Base-by-base conservation (phyloP, 78 protist species). In the Pigoraptor vietnamica region DNA sequence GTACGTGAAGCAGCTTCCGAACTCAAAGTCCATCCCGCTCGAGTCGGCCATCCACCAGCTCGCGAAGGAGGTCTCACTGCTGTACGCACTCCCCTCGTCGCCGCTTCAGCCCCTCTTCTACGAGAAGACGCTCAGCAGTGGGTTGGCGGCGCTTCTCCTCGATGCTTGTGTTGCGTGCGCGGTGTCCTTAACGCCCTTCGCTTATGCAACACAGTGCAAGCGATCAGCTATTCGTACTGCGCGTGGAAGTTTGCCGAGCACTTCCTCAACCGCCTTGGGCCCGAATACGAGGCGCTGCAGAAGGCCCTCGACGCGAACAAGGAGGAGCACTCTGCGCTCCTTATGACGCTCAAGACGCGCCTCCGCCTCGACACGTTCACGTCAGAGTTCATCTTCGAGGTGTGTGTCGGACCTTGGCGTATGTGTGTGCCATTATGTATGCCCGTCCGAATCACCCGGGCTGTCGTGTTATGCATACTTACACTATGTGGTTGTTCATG, bases 241-340 rank as follows among this genome's bases (percentile, higher is more conserved):
- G 92, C 87, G 81, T 81, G 89, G 48, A 67, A 55, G 81, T 91
- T 91, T 81, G 87, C 67, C 67, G 84, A 55, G 56, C 92, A 91
- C 39, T 91, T 91, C 67, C 88, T 91, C 55, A 91, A 91, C 92
- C 92, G 92, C 29, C 91, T 90, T 29, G 91, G 91, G 29, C 83
- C 91, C 39, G 92, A 79, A 10, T 38, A 82, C 38, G 29, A 2
- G 35, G 89, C 25, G 34, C 67, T 55, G 34, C 81, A 23, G 37
- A 6, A 91, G 39, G 0, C 33, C 23, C 37, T 38, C 40, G 82
- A 39, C 33, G 33, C 1, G 39, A 24, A 14, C 39, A n/a, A 81
- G n/a, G 92, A 56, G 92, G 21, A 21, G 24, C 56, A 90, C 87
- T 24, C 9, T 32, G 39, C 92, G 24, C 82, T 82, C 23, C 89